A percentile compares a stretch with the other conserved stretches of the same genome.
phyloP scores from a whole-genome alignment of 1,284 basidiomycete genomes.

The Hemileia vastatrix region DNA sequence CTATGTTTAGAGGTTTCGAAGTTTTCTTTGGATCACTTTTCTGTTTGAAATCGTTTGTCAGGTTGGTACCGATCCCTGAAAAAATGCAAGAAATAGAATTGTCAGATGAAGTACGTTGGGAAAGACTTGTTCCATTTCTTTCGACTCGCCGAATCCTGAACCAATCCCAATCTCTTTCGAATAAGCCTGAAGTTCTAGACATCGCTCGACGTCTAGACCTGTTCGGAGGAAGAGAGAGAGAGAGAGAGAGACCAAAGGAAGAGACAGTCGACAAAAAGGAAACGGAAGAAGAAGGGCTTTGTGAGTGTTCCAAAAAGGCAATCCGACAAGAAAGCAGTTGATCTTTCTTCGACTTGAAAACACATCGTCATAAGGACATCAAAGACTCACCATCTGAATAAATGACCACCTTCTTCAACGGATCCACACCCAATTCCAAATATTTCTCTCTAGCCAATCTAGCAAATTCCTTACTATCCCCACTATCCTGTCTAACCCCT shows the following conservation, averaged over 20 bases:
- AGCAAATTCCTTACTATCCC: conserved; percentile 69
- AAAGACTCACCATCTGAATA: too few relatives aligned
- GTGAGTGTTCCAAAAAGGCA: too few relatives aligned
- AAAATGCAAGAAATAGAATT: not conserved
- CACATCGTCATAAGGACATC: not conserved
- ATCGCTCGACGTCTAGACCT: conserved; percentile 61
- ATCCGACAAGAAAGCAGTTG: not conserved
- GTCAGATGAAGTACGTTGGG: conserved; percentile 5
- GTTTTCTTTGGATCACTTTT: not conserved
- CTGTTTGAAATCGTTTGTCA: conserved; percentile 59
- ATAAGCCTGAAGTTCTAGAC: conserved; percentile 59
- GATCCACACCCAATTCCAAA: conserved; percentile 56
- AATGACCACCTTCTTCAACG: conserved; percentile 47
- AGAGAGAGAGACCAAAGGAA: too few relatives aligned
- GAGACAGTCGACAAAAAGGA: not conserved
- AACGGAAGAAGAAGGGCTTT: not conserved
- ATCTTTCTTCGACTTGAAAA: too few relatives aligned
- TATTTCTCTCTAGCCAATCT: conserved; percentile 64
- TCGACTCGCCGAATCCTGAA: conserved; percentile 45
- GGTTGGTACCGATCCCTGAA: conserved; percentile 81
- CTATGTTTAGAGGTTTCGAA: conserved; percentile 37
- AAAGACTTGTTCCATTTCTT: not conserved
- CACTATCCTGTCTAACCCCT: conserved; percentile 78
- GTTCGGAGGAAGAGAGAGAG: conserved; percentile 37
- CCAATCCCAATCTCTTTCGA: conserved; percentile 64